phyloP scores from a whole-genome alignment of 768 basidiomycete genomes.

The Candolleomyces efflorescens region DNA sequence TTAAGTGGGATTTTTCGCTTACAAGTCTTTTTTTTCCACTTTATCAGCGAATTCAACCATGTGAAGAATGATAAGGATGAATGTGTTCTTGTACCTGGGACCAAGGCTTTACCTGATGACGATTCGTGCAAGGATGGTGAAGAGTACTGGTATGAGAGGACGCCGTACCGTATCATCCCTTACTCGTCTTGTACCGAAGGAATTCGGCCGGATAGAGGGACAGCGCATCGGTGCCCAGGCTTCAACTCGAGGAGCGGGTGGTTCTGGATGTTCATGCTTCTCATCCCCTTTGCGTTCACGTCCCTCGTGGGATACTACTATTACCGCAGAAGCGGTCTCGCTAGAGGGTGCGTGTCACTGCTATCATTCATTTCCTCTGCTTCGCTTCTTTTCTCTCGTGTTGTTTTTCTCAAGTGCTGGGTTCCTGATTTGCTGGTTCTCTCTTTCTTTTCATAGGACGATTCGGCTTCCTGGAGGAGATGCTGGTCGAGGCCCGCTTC shows the following conservation, averaged over 20 bases:
- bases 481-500: constrained; percentile 11
- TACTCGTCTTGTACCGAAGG: constrained; percentile 88
- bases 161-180: constrained; percentile 85
- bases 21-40: background rate
- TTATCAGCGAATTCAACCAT: constrained; percentile 86
- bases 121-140: constrained; percentile 57
- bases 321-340: constrained; percentile 66
- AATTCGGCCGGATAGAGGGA: constrained; percentile 70
- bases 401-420: background rate
- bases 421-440: constrained; percentile 8
- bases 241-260: constrained; percentile 63
- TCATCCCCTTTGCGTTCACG: constrained; percentile 76
- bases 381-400: background rate
- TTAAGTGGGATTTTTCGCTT: background rate
- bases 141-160: constrained; percentile 92
- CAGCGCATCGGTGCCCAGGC: constrained; percentile 76
- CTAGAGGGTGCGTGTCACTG: constrained; percentile 57
- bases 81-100: constrained; percentile 77
- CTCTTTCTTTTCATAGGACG: constrained; percentile 39
- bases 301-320: constrained; percentile 79
- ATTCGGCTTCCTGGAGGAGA: constrained; percentile 73
- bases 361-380: constrained; percentile 11
- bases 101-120: constrained; percentile 56
- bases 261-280: constrained; percentile 81
- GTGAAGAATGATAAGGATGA: constrained; percentile 60